A percentile compares a stretch with the other conserved stretches of the same genome.
These are phyloP conservation scores for Solanum medicagineum DNA, from an alignment of 257 asterid species.

Conservation along the genomic window DNA sequence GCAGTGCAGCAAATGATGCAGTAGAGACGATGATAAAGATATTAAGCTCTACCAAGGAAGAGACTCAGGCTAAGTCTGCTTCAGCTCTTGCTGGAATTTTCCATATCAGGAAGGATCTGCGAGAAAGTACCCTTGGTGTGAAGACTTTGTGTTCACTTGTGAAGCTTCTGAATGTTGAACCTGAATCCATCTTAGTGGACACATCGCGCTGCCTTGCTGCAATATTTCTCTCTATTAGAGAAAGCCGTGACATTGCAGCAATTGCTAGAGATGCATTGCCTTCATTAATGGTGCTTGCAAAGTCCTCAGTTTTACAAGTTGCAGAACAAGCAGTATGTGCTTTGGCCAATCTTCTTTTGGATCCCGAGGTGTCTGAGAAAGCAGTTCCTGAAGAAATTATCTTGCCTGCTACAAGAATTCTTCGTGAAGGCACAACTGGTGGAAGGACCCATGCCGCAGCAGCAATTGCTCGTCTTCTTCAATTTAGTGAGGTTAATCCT, in stretches of 20 bases:
- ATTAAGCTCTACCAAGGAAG: conserved; percentile 67
- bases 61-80: conserved; percentile 89
- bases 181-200: conserved; percentile 58
- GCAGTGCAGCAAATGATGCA: conserved; percentile 98
- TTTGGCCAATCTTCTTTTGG: conserved; percentile 85
- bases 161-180: conserved; percentile 60
- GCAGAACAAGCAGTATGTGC: conserved; percentile 98
- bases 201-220: conserved; percentile 79
- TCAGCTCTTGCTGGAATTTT: conserved; percentile 84
- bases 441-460: conserved; percentile 93
- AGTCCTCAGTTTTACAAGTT: conserved; percentile 58
- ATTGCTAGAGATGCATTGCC: conserved; percentile 71
- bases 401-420: conserved; percentile 70
- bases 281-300: conserved; percentile 64
- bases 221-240: conserved; percentile 77
- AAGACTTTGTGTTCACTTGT: conserved; percentile 53
- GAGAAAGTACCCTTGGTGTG: conserved; percentile 66
- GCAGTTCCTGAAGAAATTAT: conserved; percentile 67
- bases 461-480: conserved; percentile 84
- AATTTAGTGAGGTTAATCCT: conserved; percentile 55
- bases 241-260: conserved; percentile 77
- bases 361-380: conserved; percentile 65
- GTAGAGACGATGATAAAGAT: conserved; percentile 87
- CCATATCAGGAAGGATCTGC: conserved; percentile 78
- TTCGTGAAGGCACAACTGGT: conserved; percentile 64